phyloP scores from a whole-genome alignment of 345 rosid species.

The Raphanus sativus region DNA sequence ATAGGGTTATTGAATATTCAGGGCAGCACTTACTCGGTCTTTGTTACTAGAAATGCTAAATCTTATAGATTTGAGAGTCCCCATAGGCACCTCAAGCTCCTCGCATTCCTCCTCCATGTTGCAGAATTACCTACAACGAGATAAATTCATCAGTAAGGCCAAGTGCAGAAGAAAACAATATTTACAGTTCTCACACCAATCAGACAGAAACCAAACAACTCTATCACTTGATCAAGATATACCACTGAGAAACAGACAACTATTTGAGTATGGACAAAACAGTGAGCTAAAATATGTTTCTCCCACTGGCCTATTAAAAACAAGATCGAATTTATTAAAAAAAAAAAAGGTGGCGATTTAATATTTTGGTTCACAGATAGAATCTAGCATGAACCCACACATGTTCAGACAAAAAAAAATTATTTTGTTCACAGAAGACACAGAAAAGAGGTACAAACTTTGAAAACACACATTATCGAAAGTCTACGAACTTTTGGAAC shows the following conservation, averaged over 20 bases:
- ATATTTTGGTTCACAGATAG: background rate
- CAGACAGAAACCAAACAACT: slow-evolving; percentile 9
- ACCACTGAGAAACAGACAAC: slow-evolving; percentile 24
- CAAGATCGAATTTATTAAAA: background rate
- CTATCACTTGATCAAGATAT: background rate
- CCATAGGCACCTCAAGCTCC: slow-evolving; percentile 21
- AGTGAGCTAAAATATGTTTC: background rate
- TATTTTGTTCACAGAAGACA: background rate
- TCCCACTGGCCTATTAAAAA: slow-evolving; percentile 23
- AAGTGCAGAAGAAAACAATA: background rate
- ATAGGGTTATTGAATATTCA: background rate
- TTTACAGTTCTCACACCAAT: background rate
- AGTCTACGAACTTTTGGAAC: slow-evolving; percentile 1
- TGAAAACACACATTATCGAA: slow-evolving; percentile 3
- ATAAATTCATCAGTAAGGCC: background rate
- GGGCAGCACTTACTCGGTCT: slow-evolving; percentile 29
- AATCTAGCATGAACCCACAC: slow-evolving; percentile 21
- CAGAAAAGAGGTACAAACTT: slow-evolving; percentile 6
- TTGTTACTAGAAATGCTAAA: slow-evolving; percentile 28
- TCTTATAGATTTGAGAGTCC: slow-evolving; percentile 17
- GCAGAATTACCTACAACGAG: background rate
- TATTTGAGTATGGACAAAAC: slow-evolving; percentile 17
- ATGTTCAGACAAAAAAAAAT: slow-evolving; percentile 4
- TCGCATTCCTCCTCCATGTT: slow-evolving; percentile 10
- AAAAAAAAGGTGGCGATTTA: background rate